These are phyloP conservation scores for Penicillium italicum DNA, from an alignment of 2,329 filamentous ascomycete genomes.

Conservation along the genomic window DNA sequence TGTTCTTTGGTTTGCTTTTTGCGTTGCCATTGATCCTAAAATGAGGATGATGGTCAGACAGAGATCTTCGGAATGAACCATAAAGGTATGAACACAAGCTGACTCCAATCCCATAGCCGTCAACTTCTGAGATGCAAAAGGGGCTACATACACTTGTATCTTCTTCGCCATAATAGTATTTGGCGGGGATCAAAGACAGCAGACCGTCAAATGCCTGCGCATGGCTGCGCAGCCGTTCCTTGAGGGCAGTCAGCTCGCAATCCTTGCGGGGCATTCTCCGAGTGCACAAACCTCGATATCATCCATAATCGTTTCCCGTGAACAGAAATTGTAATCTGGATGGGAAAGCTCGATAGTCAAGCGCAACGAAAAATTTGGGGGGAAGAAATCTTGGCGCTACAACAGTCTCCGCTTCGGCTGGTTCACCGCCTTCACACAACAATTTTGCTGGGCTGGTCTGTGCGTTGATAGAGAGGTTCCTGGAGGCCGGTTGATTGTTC, in stretches of 20 bases:
- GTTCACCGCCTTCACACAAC: constrained; percentile 23
- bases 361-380: constrained; percentile 39
- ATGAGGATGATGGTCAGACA: constrained; percentile 15
- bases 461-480: background rate
- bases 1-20: constrained; percentile 96
- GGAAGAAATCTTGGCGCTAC: constrained; percentile 39
- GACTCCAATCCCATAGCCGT: background rate
- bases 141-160: constrained; percentile 62
- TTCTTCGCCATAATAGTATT: constrained; percentile 86
- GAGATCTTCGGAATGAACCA: constrained; percentile 7
- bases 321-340: constrained; percentile 13
- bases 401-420: constrained; percentile 32
- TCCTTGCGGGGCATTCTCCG: constrained; percentile 13
- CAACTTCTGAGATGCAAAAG: background rate
- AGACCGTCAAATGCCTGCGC: constrained; percentile 81
- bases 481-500: background rate
- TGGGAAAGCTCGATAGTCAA: constrained; percentile 21
- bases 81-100: constrained; percentile 11
- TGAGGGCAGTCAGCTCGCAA: constrained; percentile 24
- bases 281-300: constrained; percentile 39
- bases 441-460: constrained; percentile 7
- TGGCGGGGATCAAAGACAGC: constrained; percentile 81
- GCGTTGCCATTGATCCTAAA: constrained; percentile 84
- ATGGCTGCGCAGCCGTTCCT: constrained; percentile 50
- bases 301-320: constrained; percentile 29